Percentiles rank a stretch among this genome's conserved stretches.
Conservation (phyloP, 495 filamentous ascomycete genomes). For the Penicillium riverlandense region DNA sequence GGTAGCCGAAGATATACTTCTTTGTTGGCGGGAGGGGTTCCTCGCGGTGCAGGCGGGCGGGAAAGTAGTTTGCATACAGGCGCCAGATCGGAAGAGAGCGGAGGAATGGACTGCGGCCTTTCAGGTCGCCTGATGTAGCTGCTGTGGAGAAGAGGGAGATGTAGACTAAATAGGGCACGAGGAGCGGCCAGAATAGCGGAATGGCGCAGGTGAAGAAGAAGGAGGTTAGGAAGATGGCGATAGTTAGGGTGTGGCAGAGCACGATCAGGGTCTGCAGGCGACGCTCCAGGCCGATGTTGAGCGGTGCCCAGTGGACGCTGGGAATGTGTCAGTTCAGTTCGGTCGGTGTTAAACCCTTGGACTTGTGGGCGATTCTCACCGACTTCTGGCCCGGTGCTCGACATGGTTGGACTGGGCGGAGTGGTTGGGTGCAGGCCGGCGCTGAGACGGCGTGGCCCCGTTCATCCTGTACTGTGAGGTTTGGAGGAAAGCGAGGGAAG, state of each 20-base stretch:
- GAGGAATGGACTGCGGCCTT: slow-evolving; percentile 63
- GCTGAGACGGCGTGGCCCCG: no score
- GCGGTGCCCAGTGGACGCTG: slow-evolving; percentile 77
- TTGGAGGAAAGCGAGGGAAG: no score
- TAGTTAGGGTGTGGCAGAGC: slow-evolving; percentile 75
- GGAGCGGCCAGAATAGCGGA: slow-evolving; percentile 82
- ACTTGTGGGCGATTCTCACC: no score
- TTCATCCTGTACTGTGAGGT: no score
- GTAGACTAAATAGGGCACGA: slow-evolving; percentile 87
- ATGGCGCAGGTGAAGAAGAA: slow-evolving; percentile 92
- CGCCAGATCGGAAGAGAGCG: slow-evolving; percentile 76
- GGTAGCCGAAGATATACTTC: slow-evolving; percentile 98
- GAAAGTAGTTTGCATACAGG: slow-evolving; percentile 89
- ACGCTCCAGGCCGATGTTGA: slow-evolving; percentile 77
- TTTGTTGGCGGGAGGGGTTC: slow-evolving; percentile 65
- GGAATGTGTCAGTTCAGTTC: neutral
- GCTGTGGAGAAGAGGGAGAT: slow-evolving; percentile 69
- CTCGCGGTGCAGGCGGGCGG: slow-evolving; percentile 78
- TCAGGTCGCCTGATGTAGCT: slow-evolving; percentile 63
- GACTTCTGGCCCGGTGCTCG: no score
- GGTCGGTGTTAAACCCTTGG: no score
- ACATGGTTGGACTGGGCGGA: no score
- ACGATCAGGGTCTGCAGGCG: slow-evolving; percentile 85
- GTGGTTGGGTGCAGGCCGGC: no score
- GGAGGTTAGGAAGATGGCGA: slow-evolving; percentile 63